Evolutionary conservation across 1,284 basidiomycete species (phyloP).

Genomic region (Ceratobasidium sp.): DNA sequence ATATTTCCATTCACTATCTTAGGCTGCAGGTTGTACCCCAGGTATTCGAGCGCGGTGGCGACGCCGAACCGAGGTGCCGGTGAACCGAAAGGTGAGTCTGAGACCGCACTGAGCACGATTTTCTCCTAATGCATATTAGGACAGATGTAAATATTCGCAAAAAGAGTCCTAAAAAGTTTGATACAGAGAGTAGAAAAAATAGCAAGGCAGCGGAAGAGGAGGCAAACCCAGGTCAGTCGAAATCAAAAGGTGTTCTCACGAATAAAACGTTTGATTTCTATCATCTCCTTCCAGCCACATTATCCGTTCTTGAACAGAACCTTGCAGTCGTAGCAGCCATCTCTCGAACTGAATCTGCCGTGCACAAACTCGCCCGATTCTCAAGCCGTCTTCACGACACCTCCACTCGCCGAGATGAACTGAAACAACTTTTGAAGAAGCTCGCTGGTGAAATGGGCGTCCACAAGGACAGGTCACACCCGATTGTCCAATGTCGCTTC

Average conservation of each 20-base stretch:
- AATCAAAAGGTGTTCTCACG: not conserved
- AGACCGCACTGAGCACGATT: not conserved
- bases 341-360: constrained; percentile 6
- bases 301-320: not conserved
- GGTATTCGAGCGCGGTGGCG: not conserved
- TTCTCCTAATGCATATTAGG: not conserved
- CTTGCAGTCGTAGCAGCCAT: constrained; percentile 1
- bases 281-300: not conserved
- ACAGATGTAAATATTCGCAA: not conserved
- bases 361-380: constrained; percentile 25
- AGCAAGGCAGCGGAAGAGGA: not conserved
- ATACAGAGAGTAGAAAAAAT: not conserved
- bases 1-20: not conserved
- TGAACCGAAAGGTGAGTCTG: not conserved
- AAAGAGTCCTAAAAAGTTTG: not conserved
- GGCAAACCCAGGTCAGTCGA: not conserved
- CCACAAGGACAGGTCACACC: constrained; percentile 1
- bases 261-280: not conserved
- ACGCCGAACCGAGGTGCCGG: not conserved
- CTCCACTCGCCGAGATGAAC: not conserved
- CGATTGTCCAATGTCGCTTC: constrained; percentile 4
- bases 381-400: constrained; percentile 8
- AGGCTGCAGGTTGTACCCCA: not conserved
- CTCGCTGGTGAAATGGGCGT: constrained; percentile 6
- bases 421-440: not conserved